Percentiles rank a stretch among this genome's conserved stretches.
Evolutionary conservation across 768 basidiomycete genomes (phyloP).

Genomic region (Peribolospora baueri): DNA sequence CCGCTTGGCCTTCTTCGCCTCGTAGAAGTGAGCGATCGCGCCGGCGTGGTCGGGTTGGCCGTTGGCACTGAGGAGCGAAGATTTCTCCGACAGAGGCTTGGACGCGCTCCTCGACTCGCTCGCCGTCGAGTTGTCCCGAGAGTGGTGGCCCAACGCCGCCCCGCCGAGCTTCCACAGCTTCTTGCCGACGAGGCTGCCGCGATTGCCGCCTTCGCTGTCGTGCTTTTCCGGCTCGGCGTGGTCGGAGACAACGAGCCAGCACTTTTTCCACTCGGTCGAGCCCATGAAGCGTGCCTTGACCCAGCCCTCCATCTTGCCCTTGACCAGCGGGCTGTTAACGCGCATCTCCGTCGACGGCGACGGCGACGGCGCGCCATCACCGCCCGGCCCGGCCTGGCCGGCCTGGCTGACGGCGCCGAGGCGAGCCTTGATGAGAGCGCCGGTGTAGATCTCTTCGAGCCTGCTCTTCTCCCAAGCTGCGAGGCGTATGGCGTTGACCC

Average conservation of each 20-base stretch:
- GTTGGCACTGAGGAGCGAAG: too few relatives aligned
- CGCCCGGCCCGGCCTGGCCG: slow-evolving; percentile 20
- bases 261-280: slow-evolving; percentile 85
- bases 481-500: slow-evolving; percentile 74
- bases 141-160: too few relatives aligned
- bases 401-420: slow-evolving; percentile 21
- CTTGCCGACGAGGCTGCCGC: slow-evolving; percentile 2
- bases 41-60: neutral
- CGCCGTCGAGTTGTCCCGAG: too few relatives aligned
- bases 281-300: slow-evolving; percentile 74
- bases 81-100: too few relatives aligned
- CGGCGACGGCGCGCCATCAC: slow-evolving; percentile 4
- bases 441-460: slow-evolving; percentile 91
- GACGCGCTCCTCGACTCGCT: too few relatives aligned
- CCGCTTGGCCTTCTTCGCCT: neutral
- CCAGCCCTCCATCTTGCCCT: slow-evolving; percentile 71
- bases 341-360: neutral
- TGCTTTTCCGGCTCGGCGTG: slow-evolving; percentile 16
- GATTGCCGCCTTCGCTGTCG: slow-evolving; percentile 8
- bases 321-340: slow-evolving; percentile 32
- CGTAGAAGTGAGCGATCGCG: neutral
- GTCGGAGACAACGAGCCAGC: slow-evolving; percentile 55
- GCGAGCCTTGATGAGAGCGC: slow-evolving; percentile 66
- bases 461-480: slow-evolving; percentile 86
- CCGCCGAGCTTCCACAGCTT: too few relatives aligned